A percentile compares a stretch with the other conserved stretches of the same genome.
phyloP scores from a whole-genome alignment of 805 yeast species.

The Clavispora asparagi region DNA sequence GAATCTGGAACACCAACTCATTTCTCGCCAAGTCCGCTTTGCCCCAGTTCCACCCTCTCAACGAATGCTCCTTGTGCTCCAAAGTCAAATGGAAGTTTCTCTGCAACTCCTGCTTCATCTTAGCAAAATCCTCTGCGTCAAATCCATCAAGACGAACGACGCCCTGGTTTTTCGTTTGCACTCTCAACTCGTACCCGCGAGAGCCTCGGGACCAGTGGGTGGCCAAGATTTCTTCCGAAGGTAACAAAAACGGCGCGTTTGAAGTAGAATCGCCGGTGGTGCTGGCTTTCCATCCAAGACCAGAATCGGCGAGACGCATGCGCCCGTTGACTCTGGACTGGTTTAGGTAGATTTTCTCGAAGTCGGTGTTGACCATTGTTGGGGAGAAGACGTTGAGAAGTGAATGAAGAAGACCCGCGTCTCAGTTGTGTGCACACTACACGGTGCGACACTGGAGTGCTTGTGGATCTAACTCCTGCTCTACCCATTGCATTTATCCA shows the following conservation, averaged over 20 bases:
- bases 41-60: slow-evolving; percentile 99
- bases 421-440: not conserved
- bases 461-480: too few species aligned
- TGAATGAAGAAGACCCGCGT: not conserved
- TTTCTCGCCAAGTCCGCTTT: slow-evolving; percentile 86
- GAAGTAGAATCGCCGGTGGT: slow-evolving; percentile 40
- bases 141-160: slow-evolving; percentile 90
- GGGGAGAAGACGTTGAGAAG: slow-evolving; percentile 1
- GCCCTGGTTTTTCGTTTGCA: slow-evolving; percentile 84
- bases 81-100: slow-evolving; percentile 66
- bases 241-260: slow-evolving; percentile 72
- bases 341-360: slow-evolving; percentile 85
- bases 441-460: not conserved
- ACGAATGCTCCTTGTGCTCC: slow-evolving; percentile 84
- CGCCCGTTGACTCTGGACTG: slow-evolving; percentile 82
- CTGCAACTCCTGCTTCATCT: slow-evolving; percentile 78
- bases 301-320: slow-evolving; percentile 93
- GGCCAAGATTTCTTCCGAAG: slow-evolving; percentile 77
- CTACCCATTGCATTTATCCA: too few species aligned
- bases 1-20: slow-evolving; percentile 80
- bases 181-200: slow-evolving; percentile 82
- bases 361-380: slow-evolving; percentile 57
- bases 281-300: slow-evolving; percentile 87
- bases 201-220: slow-evolving; percentile 92
- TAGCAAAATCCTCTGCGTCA: slow-evolving; percentile 74